These are phyloP conservation scores for Linderniella brevidens DNA, from an alignment of 257 asterid genomes.

Conservation along the genomic window DNA sequence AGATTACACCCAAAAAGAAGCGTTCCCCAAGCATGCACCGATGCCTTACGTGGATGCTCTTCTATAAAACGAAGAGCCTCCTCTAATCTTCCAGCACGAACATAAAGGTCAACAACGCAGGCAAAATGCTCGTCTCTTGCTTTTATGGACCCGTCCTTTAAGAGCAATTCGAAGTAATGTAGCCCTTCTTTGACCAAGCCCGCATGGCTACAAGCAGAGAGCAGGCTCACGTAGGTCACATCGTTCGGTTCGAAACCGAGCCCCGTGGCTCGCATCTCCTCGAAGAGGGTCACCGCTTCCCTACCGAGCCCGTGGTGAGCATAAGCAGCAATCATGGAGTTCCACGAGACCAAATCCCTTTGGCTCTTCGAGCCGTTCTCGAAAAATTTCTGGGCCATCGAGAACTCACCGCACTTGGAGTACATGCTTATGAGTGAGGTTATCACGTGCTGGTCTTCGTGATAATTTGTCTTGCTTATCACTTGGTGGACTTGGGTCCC, in stretches of 20 bases:
- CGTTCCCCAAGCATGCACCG: constrained; percentile 27
- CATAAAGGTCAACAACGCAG: constrained; percentile 35
- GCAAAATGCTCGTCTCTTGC: constrained; percentile 49
- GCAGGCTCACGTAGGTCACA: constrained; percentile 41
- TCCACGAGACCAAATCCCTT: constrained; percentile 44
- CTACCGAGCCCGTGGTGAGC: constrained; percentile 55
- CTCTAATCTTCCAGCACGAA: constrained; percentile 35
- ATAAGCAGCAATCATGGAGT: constrained; percentile 43
- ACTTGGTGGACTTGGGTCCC: constrained; percentile 55
- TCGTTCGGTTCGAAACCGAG: constrained; percentile 24
- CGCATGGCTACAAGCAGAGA: constrained; percentile 56
- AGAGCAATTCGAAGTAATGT: constrained; percentile 24
- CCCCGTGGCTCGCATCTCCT: constrained; percentile 28
- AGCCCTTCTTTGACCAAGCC: constrained; percentile 48
- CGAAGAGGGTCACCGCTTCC: constrained; percentile 28
- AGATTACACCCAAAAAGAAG: constrained; percentile 41
- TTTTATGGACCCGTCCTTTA: constrained; percentile 21
- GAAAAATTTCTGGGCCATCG: constrained; percentile 30
- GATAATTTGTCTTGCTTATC: constrained; percentile 34
- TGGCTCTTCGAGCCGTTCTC: constrained; percentile 20
- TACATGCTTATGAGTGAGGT: constrained; percentile 53
- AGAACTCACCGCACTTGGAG: constrained; percentile 47
- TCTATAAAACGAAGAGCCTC: constrained; percentile 36
- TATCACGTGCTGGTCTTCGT: constrained; percentile 23
- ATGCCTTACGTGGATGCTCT: constrained; percentile 16